Base-by-base conservation (phyloP, 306 rosid genomes). In the Pyrus betulifolia region DNA sequence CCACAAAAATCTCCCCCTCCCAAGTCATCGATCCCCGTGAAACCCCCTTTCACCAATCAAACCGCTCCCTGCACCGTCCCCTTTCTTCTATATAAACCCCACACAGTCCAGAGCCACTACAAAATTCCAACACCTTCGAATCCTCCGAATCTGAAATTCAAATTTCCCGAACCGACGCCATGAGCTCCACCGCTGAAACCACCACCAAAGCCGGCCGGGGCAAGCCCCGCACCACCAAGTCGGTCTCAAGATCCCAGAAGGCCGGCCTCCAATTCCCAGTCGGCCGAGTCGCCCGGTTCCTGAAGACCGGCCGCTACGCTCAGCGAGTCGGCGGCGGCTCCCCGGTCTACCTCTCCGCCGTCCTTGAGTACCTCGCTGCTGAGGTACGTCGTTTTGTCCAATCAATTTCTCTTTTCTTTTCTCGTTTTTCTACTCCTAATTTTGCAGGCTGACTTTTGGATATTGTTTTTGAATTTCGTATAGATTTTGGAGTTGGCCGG, bases 211-310 rank as follows among this genome's bases (percentile, higher is more conserved):
- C 76, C 18, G 91, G 96, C 69, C 79, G 93, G 52, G 97, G 97
- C n/a, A 90, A 82, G 38, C 22, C 88, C 1, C 87, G 78, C 64
- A 63, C 79, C 4, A 3, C 86, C 60, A 93, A 90, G 42, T 60
- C 98, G 1, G 90, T 91, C 11, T 80, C 96, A 4, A 82, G 88
- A 19, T 93, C 98, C 30, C 42, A 61, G 38, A 93, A 93, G 69
- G 98, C 98, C 4, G 98, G 98, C 8, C 98, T 93, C 2, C 98
- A 93, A 21, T 93, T 93, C 28, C 98, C 98, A 0, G 96, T 93
- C 2, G 93, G 98, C 9, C 91, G 98, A 0, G 22, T 93, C 17
- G 97, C 93, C 4, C 85, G 98, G 3, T 93, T 81, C 72, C 97
- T 93, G 66, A 93, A 86, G 64, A 71, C 76, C 0, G 98, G 98